Base-by-base conservation (phyloP, 805 yeast species). In the Metschnikowia similis region DNA sequence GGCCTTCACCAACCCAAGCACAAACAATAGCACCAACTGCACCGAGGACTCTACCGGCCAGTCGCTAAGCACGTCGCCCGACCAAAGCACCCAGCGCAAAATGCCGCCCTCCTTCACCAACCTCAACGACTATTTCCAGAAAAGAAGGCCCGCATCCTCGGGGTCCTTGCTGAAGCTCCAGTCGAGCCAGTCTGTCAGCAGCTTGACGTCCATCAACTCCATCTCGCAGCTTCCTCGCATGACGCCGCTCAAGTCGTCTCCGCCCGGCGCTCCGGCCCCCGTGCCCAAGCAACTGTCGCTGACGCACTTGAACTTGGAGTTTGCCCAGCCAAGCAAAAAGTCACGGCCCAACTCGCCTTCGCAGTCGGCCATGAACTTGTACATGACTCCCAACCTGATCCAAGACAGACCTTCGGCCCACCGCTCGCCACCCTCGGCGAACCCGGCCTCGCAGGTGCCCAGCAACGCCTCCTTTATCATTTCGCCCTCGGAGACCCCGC, bases 331-430 rank as follows among this genome's bases (percentile, higher is more conserved):
- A 16, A 42, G 49, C 30, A 77, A 75, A 62, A 74, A 71, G 57
- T 74, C 79, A 13, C 64, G 81, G 53, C 81, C 81, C 30, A 75
- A 68, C 58, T 75, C 80, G 9, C 82, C 82, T 21, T 63, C 59
- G 3, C 58, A 45, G 37, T 39, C 60, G 4, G 40, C 52, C 11
- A 45, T 49, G 34, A 48, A 47, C 37, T 36, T 55, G 34, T 44
- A 50, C 42, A 46, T 27, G 32, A 37, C 49, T 10, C 49, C 53
- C 16, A 41, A 43, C 50, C 35, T 35, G 31, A 32, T 35, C 11
- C 38, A 43, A n/a, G 46, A 43, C n/a, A 31, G 39, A 27, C 27
- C 46, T n/a, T 16, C 16, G 27, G 26, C 32, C 10, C 46, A 35
- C 26, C 31, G 35, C 6, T 27, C 52, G 34, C 44, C 39, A 16